phyloP scores from a whole-genome alignment of 768 basidiomycete species.

The Cubamyces sp. region DNA sequence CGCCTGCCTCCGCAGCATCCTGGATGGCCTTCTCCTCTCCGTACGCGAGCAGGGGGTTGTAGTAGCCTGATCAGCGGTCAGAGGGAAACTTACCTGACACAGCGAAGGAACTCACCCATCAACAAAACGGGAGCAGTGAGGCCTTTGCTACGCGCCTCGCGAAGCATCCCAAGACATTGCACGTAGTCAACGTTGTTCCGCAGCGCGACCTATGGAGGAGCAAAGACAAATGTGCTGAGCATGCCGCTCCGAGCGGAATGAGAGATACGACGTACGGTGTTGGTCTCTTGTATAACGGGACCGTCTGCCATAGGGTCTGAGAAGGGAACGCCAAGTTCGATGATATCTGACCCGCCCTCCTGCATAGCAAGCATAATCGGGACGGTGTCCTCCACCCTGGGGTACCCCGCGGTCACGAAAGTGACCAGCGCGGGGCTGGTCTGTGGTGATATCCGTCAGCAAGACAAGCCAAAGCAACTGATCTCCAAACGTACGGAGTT shows the following conservation, averaged over 20 bases:
- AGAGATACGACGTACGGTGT: conserved; percentile 64
- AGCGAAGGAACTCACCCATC: conserved; percentile 65
- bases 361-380: conserved; percentile 91
- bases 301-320: conserved; percentile 98
- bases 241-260: background rate
- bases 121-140: conserved; percentile 86
- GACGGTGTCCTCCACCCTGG: conserved; percentile 77
- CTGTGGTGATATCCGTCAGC: conserved; percentile 4
- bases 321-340: conserved; percentile 95
- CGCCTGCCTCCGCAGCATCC: conserved; percentile 88
- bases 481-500: conserved; percentile 45
- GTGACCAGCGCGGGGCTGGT: conserved; percentile 67
- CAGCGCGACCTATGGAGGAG: conserved; percentile 69
- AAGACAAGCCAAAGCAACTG: conserved; percentile 1
- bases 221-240: conserved; percentile 15
- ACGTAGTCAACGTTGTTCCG: conserved; percentile 78
- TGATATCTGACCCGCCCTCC: conserved; percentile 89
- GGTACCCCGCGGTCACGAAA: conserved; percentile 95
- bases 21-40: conserved; percentile 93
- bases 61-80: conserved; percentile 70
- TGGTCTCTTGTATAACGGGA: conserved; percentile 89
- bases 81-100: background rate
- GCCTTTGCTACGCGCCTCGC: conserved; percentile 80
- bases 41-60: conserved; percentile 94
- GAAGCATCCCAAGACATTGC: conserved; percentile 72